Conservation (phyloP, 331 rosid species). For the Cydonia oblonga region DNA sequence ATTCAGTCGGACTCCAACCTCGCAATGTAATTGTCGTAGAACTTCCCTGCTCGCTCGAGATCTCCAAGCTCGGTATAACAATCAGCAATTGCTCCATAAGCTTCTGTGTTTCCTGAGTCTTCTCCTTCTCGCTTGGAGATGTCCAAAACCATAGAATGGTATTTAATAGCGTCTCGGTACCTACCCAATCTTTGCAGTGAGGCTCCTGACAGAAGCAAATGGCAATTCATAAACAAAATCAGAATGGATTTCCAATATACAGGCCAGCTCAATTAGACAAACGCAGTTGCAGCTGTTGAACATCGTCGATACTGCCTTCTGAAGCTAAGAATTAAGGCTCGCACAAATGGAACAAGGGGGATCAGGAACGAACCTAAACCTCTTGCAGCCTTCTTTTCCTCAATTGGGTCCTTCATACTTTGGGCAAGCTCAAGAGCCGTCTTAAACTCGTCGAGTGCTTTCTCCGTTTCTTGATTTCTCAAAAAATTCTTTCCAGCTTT, state of each 20-base stretch:
- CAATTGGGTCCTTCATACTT: slow-evolving; percentile 56
- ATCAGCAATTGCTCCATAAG: slow-evolving; percentile 94
- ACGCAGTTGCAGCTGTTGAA: background rate
- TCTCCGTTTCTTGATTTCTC: slow-evolving; percentile 76
- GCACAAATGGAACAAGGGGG: background rate
- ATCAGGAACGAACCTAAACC: slow-evolving; percentile 61
- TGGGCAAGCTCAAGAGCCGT: slow-evolving; percentile 71
- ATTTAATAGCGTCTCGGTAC: slow-evolving; percentile 67
- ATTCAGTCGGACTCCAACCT: slow-evolving; percentile 66
- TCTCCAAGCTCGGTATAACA: slow-evolving; percentile 97
- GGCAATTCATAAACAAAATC: background rate
- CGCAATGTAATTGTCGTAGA: slow-evolving; percentile 69
- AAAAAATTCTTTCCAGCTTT: slow-evolving; percentile 75
- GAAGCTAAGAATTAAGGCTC: background rate
- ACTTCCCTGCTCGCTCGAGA: slow-evolving; percentile 76
- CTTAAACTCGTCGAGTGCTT: slow-evolving; percentile 61
- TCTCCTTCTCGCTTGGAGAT: slow-evolving; percentile 77
- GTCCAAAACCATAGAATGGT: slow-evolving; percentile 73
- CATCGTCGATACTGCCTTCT: background rate
- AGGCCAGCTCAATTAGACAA: background rate
- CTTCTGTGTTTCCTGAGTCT: slow-evolving; percentile 84
- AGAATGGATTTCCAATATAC: background rate
- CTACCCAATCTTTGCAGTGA: slow-evolving; percentile 86
- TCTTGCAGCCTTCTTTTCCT: slow-evolving; percentile 95
- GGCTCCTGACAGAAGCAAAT: slow-evolving; percentile 51